phyloP scores from a whole-genome alignment of 2,329 filamentous ascomycete genomes.

The Stenocarpella maydis region DNA sequence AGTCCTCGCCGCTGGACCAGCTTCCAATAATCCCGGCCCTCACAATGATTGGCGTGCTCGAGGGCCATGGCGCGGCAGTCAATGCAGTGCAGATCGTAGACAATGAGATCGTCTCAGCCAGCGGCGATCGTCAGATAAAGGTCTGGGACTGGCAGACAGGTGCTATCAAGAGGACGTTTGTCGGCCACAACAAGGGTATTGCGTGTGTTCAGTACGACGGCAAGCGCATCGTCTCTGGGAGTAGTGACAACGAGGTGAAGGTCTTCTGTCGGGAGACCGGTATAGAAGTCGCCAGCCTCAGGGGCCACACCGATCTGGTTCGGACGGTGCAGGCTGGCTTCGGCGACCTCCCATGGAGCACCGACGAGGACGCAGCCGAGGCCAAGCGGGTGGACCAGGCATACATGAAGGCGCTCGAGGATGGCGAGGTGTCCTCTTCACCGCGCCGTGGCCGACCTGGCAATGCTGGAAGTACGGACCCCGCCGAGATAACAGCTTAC shows the following conservation, averaged over 20 bases:
- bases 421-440: conserved; percentile 54
- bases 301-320: conserved; percentile 84
- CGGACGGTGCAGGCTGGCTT: conserved; percentile 96
- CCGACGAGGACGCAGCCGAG: conserved; percentile 75
- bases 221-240: conserved; percentile 91
- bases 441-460: conserved; percentile 52
- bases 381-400: conserved; percentile 76
- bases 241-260: conserved; percentile 94
- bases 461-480: conserved; percentile 78
- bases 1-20: conserved; percentile 54
- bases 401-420: conserved; percentile 70
- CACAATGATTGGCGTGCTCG: conserved; percentile 78
- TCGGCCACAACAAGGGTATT: conserved; percentile 93
- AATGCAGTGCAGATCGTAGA: conserved; percentile 93
- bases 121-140: conserved; percentile 92
- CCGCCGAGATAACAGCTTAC: conserved; percentile 78
- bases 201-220: conserved; percentile 98
- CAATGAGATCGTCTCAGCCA: conserved; percentile 90
- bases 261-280: conserved; percentile 90
- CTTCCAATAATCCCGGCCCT: conserved; percentile 69
- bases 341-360: conserved; percentile 83
- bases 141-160: conserved; percentile 91
- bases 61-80: conserved; percentile 89
- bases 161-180: conserved; percentile 76
- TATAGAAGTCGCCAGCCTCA: conserved; percentile 87